These are phyloP conservation scores for Sarocladiaceae sp. DNA, from an alignment of 2,329 filamentous ascomycete genomes.

Conservation along the genomic window DNA sequence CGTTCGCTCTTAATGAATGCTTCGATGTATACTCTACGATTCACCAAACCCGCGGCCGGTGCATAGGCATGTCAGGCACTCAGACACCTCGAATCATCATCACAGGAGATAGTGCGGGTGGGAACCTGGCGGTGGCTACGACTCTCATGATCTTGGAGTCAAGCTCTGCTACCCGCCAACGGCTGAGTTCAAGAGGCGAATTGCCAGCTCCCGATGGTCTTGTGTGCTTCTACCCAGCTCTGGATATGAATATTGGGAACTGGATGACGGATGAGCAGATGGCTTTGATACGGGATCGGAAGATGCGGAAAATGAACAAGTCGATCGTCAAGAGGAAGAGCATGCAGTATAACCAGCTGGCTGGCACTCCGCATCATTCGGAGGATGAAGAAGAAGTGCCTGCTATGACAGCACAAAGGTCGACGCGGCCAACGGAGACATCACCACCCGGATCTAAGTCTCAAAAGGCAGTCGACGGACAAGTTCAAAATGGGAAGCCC, in stretches of 20 bases:
- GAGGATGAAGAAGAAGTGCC: slow-evolving; percentile 62
- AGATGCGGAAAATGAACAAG: slow-evolving; percentile 71
- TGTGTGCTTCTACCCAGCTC: slow-evolving; percentile 79
- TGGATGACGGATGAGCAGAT: slow-evolving; percentile 99
- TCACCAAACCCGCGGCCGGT: slow-evolving; percentile 33
- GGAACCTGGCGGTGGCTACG: slow-evolving; percentile 57
- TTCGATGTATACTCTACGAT: slow-evolving; percentile 41
- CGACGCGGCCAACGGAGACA: not conserved
- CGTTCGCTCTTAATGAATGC: slow-evolving; percentile 44
- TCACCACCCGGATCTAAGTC: not conserved
- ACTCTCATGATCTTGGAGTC: slow-evolving; percentile 87
- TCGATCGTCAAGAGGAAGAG: slow-evolving; percentile 79
- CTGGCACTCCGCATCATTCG: slow-evolving; percentile 77
- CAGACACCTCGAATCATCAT: slow-evolving; percentile 37
- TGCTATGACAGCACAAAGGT: too few species aligned
- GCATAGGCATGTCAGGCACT: slow-evolving; percentile 38
- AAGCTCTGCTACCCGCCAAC: slow-evolving; percentile 38
- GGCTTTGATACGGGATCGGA: slow-evolving; percentile 82
- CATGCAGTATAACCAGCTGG: slow-evolving; percentile 80
- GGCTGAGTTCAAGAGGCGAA: slow-evolving; percentile 35
- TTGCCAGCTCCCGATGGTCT: slow-evolving; percentile 76
- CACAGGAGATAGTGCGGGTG: slow-evolving; percentile 46
- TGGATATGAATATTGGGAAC: slow-evolving; percentile 97
- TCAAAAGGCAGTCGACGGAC: not conserved
- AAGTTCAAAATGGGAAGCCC: not conserved